Evolutionary conservation across 768 basidiomycete species (phyloP).

Genomic region (Termitomyces sp.): DNA sequence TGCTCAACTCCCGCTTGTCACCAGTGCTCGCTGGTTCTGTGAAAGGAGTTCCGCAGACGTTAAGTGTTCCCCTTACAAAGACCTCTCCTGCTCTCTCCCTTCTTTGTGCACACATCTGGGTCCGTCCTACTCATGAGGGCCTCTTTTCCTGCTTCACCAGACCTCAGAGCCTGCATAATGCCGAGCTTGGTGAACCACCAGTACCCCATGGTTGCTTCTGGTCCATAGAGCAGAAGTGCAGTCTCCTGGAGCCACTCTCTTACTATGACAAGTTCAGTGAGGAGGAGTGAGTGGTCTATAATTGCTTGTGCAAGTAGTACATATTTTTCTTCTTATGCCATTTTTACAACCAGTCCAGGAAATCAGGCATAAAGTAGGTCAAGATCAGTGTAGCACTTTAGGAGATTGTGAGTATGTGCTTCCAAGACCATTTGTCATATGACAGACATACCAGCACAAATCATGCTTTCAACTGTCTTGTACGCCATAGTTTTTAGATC

Average conservation of each 20-base stretch:
- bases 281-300: conserved; percentile 58
- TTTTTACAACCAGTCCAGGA: conserved; percentile 74
- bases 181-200: conserved; percentile 78
- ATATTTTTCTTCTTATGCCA: background rate
- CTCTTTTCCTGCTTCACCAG: conserved; percentile 36
- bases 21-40: too few relatives aligned
- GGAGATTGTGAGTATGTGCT: background rate
- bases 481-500: conserved; percentile 90
- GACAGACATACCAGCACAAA: conserved; percentile 73
- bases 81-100: conserved; percentile 50
- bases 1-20: too few relatives aligned
- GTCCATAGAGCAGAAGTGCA: conserved; percentile 48
- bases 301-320: conserved; percentile 64
- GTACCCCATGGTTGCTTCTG: conserved; percentile 77
- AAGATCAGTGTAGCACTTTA: conserved; percentile 85
- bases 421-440: background rate
- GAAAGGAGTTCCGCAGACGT: too few relatives aligned
- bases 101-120: conserved; percentile 69
- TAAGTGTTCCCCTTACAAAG: too few relatives aligned
- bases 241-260: conserved; percentile 88
- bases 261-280: conserved; percentile 73
- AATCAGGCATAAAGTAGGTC: conserved; percentile 95
- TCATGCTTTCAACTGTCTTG: conserved; percentile 86
- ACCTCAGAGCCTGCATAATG: conserved; percentile 58
- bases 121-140: conserved; percentile 67